A percentile compares a stretch with the other conserved stretches of the same genome.
Conservation (phyloP, 176 grass and related monocot genomes). For the Phyllostachys edulis region DNA sequence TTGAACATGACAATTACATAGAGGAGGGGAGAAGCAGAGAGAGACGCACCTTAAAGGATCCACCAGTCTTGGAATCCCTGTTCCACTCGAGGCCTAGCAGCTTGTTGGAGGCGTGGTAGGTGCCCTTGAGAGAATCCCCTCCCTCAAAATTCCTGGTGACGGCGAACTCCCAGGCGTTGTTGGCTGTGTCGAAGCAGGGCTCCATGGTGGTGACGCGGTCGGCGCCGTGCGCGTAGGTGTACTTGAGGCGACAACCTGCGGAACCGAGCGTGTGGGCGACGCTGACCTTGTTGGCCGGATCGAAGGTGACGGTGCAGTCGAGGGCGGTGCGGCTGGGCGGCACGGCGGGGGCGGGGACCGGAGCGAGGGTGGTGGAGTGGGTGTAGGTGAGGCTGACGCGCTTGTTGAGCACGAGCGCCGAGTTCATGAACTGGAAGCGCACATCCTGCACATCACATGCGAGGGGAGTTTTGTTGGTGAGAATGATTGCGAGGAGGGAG, state of each 20-base stretch:
- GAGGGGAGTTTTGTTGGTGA: neutral
- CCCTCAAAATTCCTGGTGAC: slow-evolving; percentile 59
- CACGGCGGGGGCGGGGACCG: neutral
- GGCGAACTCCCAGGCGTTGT: slow-evolving; percentile 86
- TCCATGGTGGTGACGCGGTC: slow-evolving; percentile 68
- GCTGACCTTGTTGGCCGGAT: slow-evolving; percentile 74
- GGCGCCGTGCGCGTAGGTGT: slow-evolving; percentile 67
- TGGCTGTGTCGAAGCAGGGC: slow-evolving; percentile 67
- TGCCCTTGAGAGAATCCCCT: slow-evolving; percentile 58
- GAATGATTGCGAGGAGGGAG: neutral
- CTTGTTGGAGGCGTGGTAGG: slow-evolving; percentile 71
- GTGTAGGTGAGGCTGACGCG: slow-evolving; percentile 78
- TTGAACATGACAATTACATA: neutral
- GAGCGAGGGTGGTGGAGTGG: slow-evolving; percentile 34
- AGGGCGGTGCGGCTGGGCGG: slow-evolving; percentile 50
- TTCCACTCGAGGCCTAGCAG: slow-evolving; percentile 76
- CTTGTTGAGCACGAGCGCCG: slow-evolving; percentile 65
- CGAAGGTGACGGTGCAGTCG: slow-evolving; percentile 61
- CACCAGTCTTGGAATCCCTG: slow-evolving; percentile 55
- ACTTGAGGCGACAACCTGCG: slow-evolving; percentile 68
- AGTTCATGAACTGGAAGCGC: slow-evolving; percentile 95
- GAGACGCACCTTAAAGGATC: slow-evolving; percentile 64
- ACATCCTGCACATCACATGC: slow-evolving; percentile 42
- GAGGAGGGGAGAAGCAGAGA: neutral
- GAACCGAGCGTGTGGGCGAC: slow-evolving; percentile 60